A percentile compares a stretch with the other conserved stretches of the same genome.
Conservation (phyloP, 2,329 filamentous ascomycete species). For the Teratosphaeria pseudoeucalypti region DNA sequence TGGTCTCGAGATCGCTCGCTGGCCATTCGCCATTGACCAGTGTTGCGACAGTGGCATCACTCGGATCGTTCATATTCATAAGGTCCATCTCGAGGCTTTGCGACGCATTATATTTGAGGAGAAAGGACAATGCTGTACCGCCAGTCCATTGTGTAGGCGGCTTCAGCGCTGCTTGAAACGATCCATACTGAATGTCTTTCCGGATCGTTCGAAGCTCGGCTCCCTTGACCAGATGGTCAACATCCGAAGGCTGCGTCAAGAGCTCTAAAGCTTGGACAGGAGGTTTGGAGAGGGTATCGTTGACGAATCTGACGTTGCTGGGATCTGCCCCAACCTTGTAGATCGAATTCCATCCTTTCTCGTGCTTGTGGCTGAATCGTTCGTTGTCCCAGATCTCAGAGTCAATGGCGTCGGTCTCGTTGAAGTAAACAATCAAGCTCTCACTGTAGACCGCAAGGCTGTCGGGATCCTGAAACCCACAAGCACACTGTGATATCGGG, state of each 20-base stretch:
- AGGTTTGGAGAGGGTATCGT: constrained; percentile 1
- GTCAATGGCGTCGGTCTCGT: constrained; percentile 29
- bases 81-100: constrained; percentile 31
- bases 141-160: constrained; percentile 5
- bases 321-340: constrained; percentile 31
- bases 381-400: constrained; percentile 25
- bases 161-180: constrained; percentile 32
- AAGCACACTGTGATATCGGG: constrained; percentile 25
- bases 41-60: constrained; percentile 29
- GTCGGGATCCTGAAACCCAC: constrained; percentile 32
- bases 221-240: constrained; percentile 31
- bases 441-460: constrained; percentile 33
- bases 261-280: constrained; percentile 5
- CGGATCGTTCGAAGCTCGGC: constrained; percentile 29
- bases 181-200: constrained; percentile 37
- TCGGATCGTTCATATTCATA: constrained; percentile 32
- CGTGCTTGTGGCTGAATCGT: constrained; percentile 32
- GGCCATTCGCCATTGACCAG: constrained; percentile 33
- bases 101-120: constrained; percentile 33
- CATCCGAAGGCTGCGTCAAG: constrained; percentile 3
- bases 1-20: constrained; percentile 25
- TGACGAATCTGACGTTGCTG: constrained; percentile 24
- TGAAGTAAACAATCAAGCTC: constrained; percentile 39
- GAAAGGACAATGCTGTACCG: constrained; percentile 35
- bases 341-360: constrained; percentile 35